phyloP scores from a whole-genome alignment of 2,329 filamentous ascomycete genomes.

The Fonsecaea erecta region DNA sequence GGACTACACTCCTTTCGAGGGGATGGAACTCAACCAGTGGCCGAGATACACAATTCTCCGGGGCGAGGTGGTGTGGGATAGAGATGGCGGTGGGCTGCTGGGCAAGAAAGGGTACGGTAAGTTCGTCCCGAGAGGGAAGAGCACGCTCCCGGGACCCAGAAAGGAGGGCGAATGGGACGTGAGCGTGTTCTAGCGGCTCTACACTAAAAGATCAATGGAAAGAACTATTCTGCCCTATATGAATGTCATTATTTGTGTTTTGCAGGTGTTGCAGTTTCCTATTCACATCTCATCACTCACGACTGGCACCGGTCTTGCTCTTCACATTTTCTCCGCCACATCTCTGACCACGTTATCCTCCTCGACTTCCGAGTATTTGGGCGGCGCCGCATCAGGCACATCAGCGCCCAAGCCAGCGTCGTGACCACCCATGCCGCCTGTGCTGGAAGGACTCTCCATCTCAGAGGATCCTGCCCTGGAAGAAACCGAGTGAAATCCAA shows the following conservation, averaged over 20 bases:
- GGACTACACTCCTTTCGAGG: slow-evolving; percentile 68
- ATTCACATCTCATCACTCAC: neutral
- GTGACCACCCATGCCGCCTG: neutral
- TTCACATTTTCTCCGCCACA: neutral
- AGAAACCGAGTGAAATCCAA: too few relatives aligned
- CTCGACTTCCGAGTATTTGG: neutral
- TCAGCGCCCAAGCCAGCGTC: neutral
- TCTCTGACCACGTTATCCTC: neutral
- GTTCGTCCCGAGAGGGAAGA: slow-evolving; percentile 54
- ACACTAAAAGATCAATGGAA: neutral
- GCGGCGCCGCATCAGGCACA: neutral
- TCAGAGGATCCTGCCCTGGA: too few relatives aligned
- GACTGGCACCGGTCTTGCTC: neutral
- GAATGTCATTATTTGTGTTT: neutral
- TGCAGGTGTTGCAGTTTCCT: neutral
- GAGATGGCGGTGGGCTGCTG: slow-evolving; percentile 58
- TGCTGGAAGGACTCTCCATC: neutral
- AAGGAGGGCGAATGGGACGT: slow-evolving; percentile 41
- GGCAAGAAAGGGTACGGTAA: slow-evolving; percentile 55
- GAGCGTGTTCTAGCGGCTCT: slow-evolving; percentile 21
- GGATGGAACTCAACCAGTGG: slow-evolving; percentile 62
- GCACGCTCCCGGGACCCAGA: slow-evolving; percentile 43
- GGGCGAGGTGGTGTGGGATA: slow-evolving; percentile 59
- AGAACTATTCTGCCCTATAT: neutral
- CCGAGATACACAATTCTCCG: slow-evolving; percentile 65